These are phyloP conservation scores for Bipolaris oryzae DNA, from an alignment of 2,329 filamentous ascomycete genomes.

Conservation along the genomic window DNA sequence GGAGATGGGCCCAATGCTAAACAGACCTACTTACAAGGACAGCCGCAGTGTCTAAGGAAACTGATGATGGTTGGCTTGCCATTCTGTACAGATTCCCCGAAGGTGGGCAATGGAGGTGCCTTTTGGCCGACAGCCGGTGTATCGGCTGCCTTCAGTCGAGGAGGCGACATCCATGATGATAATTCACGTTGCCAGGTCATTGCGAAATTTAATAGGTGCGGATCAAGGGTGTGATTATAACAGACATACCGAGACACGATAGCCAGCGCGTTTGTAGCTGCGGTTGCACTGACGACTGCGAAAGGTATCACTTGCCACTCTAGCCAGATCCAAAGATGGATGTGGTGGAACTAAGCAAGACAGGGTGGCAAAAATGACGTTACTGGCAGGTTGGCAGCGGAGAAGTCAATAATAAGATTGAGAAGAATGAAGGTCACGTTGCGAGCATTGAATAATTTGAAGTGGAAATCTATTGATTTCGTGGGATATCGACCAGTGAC, in stretches of 20 bases:
- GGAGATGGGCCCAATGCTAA: not conserved
- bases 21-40: slow-evolving; percentile 64
- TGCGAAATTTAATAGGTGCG: not conserved
- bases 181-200: slow-evolving; percentile 52
- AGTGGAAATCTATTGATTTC: slow-evolving; percentile 42
- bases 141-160: slow-evolving; percentile 41
- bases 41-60: slow-evolving; percentile 76
- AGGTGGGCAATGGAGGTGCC: slow-evolving; percentile 61
- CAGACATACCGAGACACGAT: not conserved
- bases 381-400: not conserved
- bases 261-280: not conserved
- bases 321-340: no score
- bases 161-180: slow-evolving; percentile 51
- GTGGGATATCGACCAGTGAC: slow-evolving; percentile 43
- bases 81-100: slow-evolving; percentile 58
- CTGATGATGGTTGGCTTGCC: slow-evolving; percentile 65
- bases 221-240: no score
- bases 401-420: not conserved
- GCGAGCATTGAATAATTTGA: slow-evolving; percentile 17
- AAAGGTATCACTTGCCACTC: no score
- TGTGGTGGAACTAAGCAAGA: no score
- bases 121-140: slow-evolving; percentile 60
- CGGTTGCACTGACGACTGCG: no score
- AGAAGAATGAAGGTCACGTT: not conserved
- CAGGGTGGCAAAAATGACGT: not conserved